These are phyloP conservation scores for Tricholoma hemisulphureum DNA, from an alignment of 768 basidiomycete genomes.

Conservation along the genomic window DNA sequence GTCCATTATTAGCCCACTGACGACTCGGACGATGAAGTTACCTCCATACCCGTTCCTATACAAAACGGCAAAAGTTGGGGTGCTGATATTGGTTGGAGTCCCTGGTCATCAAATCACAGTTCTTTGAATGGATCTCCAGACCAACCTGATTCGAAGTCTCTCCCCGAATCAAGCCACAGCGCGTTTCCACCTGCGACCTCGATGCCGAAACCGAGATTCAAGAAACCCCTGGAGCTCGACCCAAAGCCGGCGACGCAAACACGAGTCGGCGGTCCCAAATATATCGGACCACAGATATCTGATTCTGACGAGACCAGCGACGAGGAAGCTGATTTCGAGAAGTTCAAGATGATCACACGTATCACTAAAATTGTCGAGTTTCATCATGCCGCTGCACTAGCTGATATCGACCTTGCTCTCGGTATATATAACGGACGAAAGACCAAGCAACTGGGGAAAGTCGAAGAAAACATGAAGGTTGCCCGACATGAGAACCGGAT, in stretches of 20 bases:
- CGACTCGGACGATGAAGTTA: slow-evolving; percentile 31
- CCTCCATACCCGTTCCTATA: slow-evolving; percentile 14
- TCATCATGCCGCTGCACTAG: slow-evolving; percentile 44
- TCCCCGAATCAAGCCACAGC: slow-evolving; percentile 5
- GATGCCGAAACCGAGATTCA: not conserved
- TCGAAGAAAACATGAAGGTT: slow-evolving; percentile 31
- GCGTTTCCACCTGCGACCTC: slow-evolving; percentile 3
- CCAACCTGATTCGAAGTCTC: slow-evolving; percentile 24
- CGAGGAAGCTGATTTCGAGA: slow-evolving; percentile 40
- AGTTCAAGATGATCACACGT: slow-evolving; percentile 45
- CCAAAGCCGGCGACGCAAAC: slow-evolving; percentile 14
- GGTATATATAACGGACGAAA: slow-evolving; percentile 36
- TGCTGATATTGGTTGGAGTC: slow-evolving; percentile 5
- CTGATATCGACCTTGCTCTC: slow-evolving; percentile 41
- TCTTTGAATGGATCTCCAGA: slow-evolving; percentile 27
- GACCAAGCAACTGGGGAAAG: slow-evolving; percentile 30
- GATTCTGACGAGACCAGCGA: slow-evolving; percentile 31
- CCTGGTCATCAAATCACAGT: slow-evolving; percentile 22
- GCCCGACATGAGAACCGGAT: slow-evolving; percentile 40
- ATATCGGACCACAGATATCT: slow-evolving; percentile 34
- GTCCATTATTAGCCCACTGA: slow-evolving; percentile 23
- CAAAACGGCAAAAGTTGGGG: slow-evolving; percentile 16
- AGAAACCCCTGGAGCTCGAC: slow-evolving; percentile 19
- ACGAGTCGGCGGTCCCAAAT: slow-evolving; percentile 26
- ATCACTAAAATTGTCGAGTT: slow-evolving; percentile 50